Conservation (phyloP, 148 eudicot species). For the Persicaria tinctoria region DNA sequence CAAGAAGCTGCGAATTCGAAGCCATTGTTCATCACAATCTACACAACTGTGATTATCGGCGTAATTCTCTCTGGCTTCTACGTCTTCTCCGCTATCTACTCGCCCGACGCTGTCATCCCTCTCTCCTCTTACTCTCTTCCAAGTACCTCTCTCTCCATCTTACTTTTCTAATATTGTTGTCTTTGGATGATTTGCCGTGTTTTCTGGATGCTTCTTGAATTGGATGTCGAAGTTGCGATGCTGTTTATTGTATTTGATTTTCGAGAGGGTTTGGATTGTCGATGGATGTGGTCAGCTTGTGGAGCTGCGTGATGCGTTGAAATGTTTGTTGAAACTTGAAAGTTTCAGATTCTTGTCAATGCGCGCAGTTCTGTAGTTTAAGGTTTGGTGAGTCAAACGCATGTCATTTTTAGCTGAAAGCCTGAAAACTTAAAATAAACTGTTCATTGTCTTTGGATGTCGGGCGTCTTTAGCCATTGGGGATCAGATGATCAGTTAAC, state of each 20-base stretch:
- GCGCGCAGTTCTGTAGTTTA: background rate
- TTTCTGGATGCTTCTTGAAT: conserved; percentile 9
- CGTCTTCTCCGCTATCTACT: conserved; percentile 72
- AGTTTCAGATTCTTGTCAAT: background rate
- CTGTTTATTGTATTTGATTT: too few relatives aligned
- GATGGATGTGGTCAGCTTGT: background rate
- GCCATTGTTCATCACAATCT: conserved; percentile 75
- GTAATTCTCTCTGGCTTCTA: conserved; percentile 54
- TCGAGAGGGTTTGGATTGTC: background rate
- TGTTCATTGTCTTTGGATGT: background rate
- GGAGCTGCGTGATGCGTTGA: background rate
- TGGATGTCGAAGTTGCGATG: background rate
- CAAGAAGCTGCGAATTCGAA: conserved; percentile 50
- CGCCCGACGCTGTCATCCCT: conserved; percentile 30
- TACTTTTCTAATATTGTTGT: background rate
- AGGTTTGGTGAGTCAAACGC: background rate
- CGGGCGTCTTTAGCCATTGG: background rate
- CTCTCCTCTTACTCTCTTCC: conserved; percentile 18
- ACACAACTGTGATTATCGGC: conserved; percentile 59
- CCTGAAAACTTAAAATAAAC: background rate
- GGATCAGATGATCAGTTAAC: background rate
- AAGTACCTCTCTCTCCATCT: conserved; percentile 9
- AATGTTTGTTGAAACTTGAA: background rate
- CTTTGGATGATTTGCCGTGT: background rate
- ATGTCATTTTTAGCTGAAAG: background rate